Conservation (phyloP, 345 rosid genomes). For the Citrus sp. region DNA sequence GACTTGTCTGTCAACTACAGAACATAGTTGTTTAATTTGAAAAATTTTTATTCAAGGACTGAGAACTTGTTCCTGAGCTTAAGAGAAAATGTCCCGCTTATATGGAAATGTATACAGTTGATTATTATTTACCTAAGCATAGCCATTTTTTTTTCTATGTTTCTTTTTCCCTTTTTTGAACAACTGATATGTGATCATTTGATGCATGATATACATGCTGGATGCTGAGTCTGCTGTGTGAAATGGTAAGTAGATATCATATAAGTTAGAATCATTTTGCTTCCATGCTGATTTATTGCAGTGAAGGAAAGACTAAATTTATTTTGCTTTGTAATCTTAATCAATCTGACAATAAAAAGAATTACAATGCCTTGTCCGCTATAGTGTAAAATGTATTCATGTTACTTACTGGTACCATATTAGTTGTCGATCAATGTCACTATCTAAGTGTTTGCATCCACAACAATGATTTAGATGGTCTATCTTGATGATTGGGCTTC, state of each 20-base stretch:
- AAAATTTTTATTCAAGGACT: not conserved
- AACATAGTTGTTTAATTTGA: not conserved
- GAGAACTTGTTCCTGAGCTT: not conserved
- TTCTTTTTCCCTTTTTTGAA: not conserved
- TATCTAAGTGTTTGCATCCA: conserved; percentile 22
- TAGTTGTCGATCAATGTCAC: conserved; percentile 5
- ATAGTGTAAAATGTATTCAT: not conserved
- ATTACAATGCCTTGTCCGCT: not conserved
- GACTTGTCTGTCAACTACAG: not conserved
- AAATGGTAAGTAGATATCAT: not conserved
- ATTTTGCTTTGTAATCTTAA: not conserved
- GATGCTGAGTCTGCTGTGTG: not conserved
- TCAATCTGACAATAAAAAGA: not conserved
- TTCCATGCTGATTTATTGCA: not conserved
- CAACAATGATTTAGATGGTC: conserved; percentile 51
- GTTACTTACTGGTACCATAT: not conserved
- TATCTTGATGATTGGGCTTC: conserved; percentile 82
- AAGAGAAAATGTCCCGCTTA: not conserved
- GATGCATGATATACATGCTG: not conserved
- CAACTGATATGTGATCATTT: not conserved
- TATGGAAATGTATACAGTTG: not conserved
- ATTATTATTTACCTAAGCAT: not conserved
- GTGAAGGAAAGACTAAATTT: not conserved
- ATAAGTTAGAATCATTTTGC: not conserved
- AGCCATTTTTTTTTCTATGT: not conserved